A percentile compares a stretch with the other conserved stretches of the same genome.
phyloP scores from a whole-genome alignment of 345 rosid species.

The Linum lewisii region DNA sequence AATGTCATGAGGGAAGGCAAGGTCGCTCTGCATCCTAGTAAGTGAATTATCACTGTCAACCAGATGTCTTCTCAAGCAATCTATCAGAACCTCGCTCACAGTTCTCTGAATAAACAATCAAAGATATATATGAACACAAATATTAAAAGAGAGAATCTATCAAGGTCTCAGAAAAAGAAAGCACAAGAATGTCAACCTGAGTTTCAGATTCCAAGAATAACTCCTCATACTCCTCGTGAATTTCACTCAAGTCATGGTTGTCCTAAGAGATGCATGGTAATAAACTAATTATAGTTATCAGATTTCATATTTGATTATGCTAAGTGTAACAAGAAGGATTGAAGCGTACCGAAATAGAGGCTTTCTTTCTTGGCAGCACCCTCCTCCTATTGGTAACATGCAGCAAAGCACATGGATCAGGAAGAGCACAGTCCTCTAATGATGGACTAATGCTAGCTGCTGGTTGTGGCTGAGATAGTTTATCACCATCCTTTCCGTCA shows the following conservation, averaged over 20 bases:
- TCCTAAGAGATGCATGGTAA: conserved; percentile 37
- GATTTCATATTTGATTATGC: conserved; percentile 12
- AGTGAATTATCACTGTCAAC: conserved; percentile 25
- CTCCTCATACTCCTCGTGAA: conserved; percentile 57
- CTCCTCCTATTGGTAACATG: conserved; percentile 81
- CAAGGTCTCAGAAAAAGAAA: conserved; percentile 4
- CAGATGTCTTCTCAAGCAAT: conserved; percentile 48
- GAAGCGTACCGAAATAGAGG: conserved; percentile 45
- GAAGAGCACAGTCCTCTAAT: conserved; percentile 45
- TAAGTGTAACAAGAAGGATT: conserved; percentile 14
- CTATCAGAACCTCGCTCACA: conserved; percentile 48
- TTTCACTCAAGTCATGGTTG: conserved; percentile 31
- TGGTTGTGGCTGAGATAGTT: conserved; percentile 30
- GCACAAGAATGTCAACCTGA: conserved; percentile 35
- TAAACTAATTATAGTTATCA: conserved; percentile 19
- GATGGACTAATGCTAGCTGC: conserved; percentile 19
- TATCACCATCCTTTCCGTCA: conserved; percentile 29
- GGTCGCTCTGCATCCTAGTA: conserved; percentile 18
- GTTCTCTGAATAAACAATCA: conserved; percentile 37
- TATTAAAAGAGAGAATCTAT: neutral
- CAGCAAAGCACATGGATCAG: conserved; percentile 61
- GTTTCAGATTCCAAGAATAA: conserved; percentile 54
- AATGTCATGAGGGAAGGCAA: conserved; percentile 14
- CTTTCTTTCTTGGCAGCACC: conserved; percentile 42
- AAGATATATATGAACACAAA: conserved; percentile 2